These are phyloP conservation scores for Rhodomyrtus psidioides DNA, from an alignment of 441 rosid species.

Conservation along the genomic window DNA sequence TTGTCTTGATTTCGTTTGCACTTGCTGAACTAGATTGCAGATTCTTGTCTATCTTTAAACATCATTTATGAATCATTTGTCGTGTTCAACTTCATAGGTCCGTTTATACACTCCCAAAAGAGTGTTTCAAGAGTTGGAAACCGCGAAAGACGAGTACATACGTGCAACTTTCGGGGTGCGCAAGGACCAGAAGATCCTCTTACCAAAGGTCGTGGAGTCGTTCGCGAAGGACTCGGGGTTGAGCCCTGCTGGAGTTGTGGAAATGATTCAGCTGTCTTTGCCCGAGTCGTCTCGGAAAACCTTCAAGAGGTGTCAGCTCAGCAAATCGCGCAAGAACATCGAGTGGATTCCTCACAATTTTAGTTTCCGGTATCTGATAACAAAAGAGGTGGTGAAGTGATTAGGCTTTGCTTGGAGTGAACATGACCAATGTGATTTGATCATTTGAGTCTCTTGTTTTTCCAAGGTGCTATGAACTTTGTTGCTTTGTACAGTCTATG, in stretches of 20 bases:
- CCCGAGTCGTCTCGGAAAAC: conserved; percentile 55
- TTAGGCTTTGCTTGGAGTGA: neutral
- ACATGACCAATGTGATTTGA: neutral
- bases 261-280: conserved; percentile 57
- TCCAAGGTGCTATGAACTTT: neutral
- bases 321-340: conserved; percentile 55
- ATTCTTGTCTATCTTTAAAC: neutral
- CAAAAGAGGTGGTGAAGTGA: conserved; percentile 69
- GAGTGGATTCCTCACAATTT: conserved; percentile 85
- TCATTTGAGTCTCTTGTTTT: neutral
- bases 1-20: neutral
- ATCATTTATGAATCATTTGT: neutral
- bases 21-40: neutral
- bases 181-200: conserved; percentile 59
- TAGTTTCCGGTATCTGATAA: conserved; percentile 72
- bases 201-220: conserved; percentile 78
- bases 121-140: conserved; percentile 71
- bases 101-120: conserved; percentile 69
- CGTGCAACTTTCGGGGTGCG: conserved; percentile 58
- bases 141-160: conserved; percentile 79
- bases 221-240: conserved; percentile 69
- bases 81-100: conserved; percentile 31
- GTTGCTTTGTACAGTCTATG: neutral
- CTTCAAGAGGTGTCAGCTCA: conserved; percentile 42
- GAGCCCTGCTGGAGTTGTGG: conserved; percentile 41